Percentiles rank a stretch among this genome's conserved stretches.
These are phyloP conservation scores for Aspergillus carbonarius DNA, from an alignment of 2,329 filamentous ascomycete genomes.

Conservation along the genomic window DNA sequence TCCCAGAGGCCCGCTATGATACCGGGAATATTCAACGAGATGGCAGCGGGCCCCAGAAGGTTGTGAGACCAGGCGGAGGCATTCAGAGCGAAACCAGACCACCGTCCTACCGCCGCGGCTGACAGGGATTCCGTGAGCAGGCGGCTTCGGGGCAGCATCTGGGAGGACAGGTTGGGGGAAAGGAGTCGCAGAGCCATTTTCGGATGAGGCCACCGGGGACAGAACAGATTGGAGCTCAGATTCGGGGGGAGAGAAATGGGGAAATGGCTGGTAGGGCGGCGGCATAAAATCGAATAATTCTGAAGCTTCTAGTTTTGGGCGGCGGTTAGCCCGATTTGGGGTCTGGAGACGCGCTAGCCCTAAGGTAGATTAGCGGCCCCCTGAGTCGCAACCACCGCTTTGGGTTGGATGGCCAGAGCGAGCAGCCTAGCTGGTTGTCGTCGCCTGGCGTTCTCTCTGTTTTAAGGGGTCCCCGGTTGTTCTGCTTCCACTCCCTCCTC, in stretches of 20 bases:
- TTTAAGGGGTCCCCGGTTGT: not conserved
- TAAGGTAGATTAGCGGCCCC: constrained; percentile 33
- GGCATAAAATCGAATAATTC: constrained; percentile 11
- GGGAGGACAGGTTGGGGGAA: constrained; percentile 18
- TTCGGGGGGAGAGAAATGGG: not conserved
- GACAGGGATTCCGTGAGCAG: constrained; percentile 17
- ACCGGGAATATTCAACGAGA: constrained; percentile 63
- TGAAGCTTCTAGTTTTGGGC: constrained; percentile 21
- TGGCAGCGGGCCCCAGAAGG: constrained; percentile 59
- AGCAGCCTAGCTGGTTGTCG: not conserved
- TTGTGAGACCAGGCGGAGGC: constrained; percentile 56
- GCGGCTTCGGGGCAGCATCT: constrained; percentile 26
- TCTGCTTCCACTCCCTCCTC: not conserved
- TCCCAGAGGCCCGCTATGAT: constrained; percentile 88
- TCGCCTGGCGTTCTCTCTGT: not conserved
- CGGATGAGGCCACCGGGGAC: not conserved
- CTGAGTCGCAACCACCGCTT: constrained; percentile 35
- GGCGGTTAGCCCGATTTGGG: constrained; percentile 21
- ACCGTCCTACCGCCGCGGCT: constrained; percentile 13
- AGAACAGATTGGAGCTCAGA: not conserved
- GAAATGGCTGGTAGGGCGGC: not conserved
- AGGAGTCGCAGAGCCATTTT: constrained; percentile 32
- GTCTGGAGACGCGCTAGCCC: constrained; percentile 33
- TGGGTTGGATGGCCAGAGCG: constrained; percentile 1
- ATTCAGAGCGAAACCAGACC: constrained; percentile 42